Evolutionary conservation across 1,284 basidiomycete species (phyloP), one percentile per base, ranked within the genome.

Genomic region (Ceratobasidium sp.): DNA sequence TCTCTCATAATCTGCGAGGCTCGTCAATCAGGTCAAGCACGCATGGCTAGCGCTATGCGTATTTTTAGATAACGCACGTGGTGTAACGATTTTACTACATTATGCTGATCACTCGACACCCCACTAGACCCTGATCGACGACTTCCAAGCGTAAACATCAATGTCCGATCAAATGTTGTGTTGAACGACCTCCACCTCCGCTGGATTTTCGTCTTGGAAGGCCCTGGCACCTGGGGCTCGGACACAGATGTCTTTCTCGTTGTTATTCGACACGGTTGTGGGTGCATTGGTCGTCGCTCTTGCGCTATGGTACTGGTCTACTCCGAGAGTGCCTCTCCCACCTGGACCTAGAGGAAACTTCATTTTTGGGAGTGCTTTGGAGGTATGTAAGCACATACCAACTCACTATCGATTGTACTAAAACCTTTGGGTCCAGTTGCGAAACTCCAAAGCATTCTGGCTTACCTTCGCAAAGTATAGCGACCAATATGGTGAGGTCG

Each of bases 291-390:
- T 53, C n/a, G 27, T 31, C 27, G 54, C n/a, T n/a, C 67, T 71
- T 4, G 9, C 22, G 9, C 50, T 56, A 31, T 60, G 67, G 67
- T 60, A 71, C 22, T 60, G 56, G 56, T 47, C 67, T 5, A 48
- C 5, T 22, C 50, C 67, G 6, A 47, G 54, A 4, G 45, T 72
- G 19, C 69, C 69, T 2, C 69, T 72, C 0, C 69, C 69, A 36
- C 69, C 69, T n/a, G 56, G 69, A 36, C 56, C 57, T 0, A 45
- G 47, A 27, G 69, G 69, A n/a, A 72, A 72, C 41, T 1, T 60
- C 15, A 50, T 72, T 17, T 72, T 72, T 24, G 69, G 69, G 24
- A 48, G 45, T 14, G 69, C 69, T 5, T 31, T 72, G 15, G 69
- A 72, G 45, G 69, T 72, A 22, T 36, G 31, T 22, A 22, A 22